Conservation (phyloP, 495 filamentous ascomycete species). For the Thermothielavioides terrestris region DNA sequence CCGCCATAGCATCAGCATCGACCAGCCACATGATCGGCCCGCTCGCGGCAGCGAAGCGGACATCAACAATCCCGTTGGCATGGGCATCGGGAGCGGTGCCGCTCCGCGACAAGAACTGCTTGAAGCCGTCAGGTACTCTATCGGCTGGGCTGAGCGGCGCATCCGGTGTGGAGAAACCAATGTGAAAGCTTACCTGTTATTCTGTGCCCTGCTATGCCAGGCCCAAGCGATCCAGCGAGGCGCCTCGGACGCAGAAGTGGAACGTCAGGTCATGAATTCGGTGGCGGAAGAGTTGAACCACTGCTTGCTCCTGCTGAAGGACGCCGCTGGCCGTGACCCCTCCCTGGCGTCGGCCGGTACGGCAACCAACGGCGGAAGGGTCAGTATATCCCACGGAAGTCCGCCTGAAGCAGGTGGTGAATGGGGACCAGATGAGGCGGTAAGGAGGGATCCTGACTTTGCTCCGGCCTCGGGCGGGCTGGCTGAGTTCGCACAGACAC, state of each 20-base stretch:
- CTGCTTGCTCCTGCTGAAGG: slow-evolving; percentile 17
- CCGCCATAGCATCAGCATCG: slow-evolving; percentile 28
- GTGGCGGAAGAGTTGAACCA: slow-evolving; percentile 18
- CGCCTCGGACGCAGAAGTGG: slow-evolving; percentile 18
- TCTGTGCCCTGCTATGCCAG: slow-evolving; percentile 36
- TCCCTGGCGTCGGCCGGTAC: background rate
- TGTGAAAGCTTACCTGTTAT: slow-evolving; percentile 46
- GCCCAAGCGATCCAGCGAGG: slow-evolving; percentile 33
- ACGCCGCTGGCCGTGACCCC: slow-evolving; percentile 3
- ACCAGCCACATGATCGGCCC: slow-evolving; percentile 13
- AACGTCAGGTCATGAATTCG: slow-evolving; percentile 17
- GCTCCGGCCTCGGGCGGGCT: background rate
- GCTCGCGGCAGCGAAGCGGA: slow-evolving; percentile 21
- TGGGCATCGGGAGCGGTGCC: slow-evolving; percentile 20
- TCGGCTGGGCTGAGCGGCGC: slow-evolving; percentile 33
- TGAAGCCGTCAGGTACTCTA: slow-evolving; percentile 38
- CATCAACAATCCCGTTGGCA: slow-evolving; percentile 14
- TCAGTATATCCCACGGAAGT: background rate
- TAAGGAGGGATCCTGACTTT: too few relatives aligned
- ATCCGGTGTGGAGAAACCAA: slow-evolving; percentile 49
- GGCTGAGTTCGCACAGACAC: slow-evolving; percentile 3
- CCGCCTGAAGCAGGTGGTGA: background rate
- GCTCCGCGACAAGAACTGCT: slow-evolving; percentile 39
- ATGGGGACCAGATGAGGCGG: slow-evolving; percentile 15
- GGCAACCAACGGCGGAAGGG: background rate